Percentiles rank a stretch among this genome's conserved stretches.
These are phyloP conservation scores for Coemansia sp. DNA, from an alignment of 192 early-diverging fungal genomes.

Conservation along the genomic window DNA sequence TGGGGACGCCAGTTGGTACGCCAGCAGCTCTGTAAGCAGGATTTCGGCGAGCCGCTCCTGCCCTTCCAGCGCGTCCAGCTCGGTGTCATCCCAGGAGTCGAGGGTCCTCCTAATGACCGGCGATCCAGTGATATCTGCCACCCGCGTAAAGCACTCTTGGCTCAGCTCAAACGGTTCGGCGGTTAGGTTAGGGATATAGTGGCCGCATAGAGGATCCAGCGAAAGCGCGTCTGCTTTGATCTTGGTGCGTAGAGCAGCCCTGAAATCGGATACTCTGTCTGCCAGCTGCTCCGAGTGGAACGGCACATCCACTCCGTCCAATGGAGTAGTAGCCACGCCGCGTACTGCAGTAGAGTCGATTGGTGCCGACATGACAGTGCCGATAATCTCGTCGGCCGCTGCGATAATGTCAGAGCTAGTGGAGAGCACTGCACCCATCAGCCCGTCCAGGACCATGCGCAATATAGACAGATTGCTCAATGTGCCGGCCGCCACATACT, in stretches of 20 bases:
- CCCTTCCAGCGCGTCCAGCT: slow-evolving; percentile 35
- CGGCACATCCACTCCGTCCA: slow-evolving; percentile 88
- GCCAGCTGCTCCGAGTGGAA: slow-evolving; percentile 83
- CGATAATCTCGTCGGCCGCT: slow-evolving; percentile 63
- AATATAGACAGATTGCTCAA: slow-evolving; percentile 70
- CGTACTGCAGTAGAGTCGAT: slow-evolving; percentile 62
- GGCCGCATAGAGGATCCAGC: slow-evolving; percentile 56
- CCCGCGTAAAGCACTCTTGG: slow-evolving; percentile 68
- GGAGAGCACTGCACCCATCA: slow-evolving; percentile 55
- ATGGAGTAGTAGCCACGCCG: slow-evolving; percentile 79
- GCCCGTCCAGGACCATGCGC: slow-evolving; percentile 76
- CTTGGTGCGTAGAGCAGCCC: slow-evolving; percentile 67
- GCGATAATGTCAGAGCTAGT: slow-evolving; percentile 82
- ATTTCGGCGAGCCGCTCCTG: slow-evolving; percentile 70
- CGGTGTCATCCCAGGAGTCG: slow-evolving; percentile 51
- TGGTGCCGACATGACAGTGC: slow-evolving; percentile 55
- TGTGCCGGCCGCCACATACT: slow-evolving; percentile 90
- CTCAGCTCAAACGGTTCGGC: slow-evolving; percentile 78
- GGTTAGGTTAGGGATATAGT: slow-evolving; percentile 94
- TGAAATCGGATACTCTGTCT: slow-evolving; percentile 74
- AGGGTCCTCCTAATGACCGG: slow-evolving; percentile 61
- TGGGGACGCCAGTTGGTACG: slow-evolving; percentile 89
- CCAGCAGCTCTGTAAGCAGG: slow-evolving; percentile 81
- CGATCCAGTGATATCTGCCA: slow-evolving; percentile 67
- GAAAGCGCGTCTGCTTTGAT: slow-evolving; percentile 63